Percentiles rank a stretch among this genome's conserved stretches.
Evolutionary conservation across 179 eudicot genomes (phyloP).

Genomic region (Silene vulgaris): DNA sequence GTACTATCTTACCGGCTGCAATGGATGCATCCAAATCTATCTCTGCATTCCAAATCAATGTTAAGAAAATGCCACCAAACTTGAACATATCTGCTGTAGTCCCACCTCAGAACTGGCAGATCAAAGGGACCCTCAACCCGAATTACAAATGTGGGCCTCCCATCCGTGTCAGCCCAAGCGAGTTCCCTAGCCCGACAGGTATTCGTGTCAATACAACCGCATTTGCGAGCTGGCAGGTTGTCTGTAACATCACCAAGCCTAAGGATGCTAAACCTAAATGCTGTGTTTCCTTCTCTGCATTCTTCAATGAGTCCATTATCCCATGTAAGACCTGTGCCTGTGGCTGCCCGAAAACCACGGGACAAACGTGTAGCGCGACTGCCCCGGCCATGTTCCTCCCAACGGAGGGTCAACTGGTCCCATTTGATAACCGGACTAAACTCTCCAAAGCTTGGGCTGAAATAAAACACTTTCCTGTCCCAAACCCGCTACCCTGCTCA

Average conservation of each 20-base stretch:
- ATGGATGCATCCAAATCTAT: conserved; percentile 55
- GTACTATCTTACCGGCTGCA: conserved; percentile 55
- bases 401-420: conserved; percentile 57
- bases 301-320: conserved; percentile 64
- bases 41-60: conserved; percentile 61
- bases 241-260: conserved; percentile 56
- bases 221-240: conserved; percentile 84
- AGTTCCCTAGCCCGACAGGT: conserved; percentile 54
- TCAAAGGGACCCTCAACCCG: conserved; percentile 53
- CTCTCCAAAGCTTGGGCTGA: conserved; percentile 37
- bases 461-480: conserved; percentile 34
- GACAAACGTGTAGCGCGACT: conserved; percentile 45
- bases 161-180: conserved; percentile 52
- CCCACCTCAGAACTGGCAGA: conserved; percentile 80
- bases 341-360: conserved; percentile 53
- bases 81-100: conserved; percentile 42
- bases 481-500: conserved; percentile 70
- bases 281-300: conserved; percentile 82
- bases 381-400: conserved; percentile 66
- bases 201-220: conserved; percentile 43
- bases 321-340: conserved; percentile 95
- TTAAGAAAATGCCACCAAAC: conserved; percentile 85
- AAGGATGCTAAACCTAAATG: conserved; percentile 49
- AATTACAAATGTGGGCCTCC: conserved; percentile 70
- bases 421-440: conserved; percentile 67